Evolutionary conservation across 1,284 basidiomycete species (phyloP).

Genomic region (Melampsora americana): DNA sequence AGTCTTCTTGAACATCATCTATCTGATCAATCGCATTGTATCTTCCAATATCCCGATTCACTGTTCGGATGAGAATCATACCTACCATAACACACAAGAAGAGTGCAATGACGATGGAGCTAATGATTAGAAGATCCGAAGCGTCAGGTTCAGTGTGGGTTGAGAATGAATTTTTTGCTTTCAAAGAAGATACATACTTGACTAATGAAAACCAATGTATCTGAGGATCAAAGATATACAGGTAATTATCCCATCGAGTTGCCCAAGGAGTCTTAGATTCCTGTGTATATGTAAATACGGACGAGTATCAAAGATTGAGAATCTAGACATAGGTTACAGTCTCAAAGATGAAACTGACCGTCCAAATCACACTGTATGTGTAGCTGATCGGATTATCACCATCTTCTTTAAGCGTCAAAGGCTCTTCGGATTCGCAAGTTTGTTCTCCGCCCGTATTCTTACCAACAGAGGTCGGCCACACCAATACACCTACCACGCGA

Average conservation of each 20-base stretch:
- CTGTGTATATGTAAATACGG: slow-evolving; percentile 55
- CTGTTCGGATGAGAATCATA: slow-evolving; percentile 80
- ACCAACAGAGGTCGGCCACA: slow-evolving; percentile 75
- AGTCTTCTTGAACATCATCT: slow-evolving; percentile 95
- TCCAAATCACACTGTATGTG: slow-evolving; percentile 85
- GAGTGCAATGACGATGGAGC: slow-evolving; percentile 77
- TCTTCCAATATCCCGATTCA: slow-evolving; percentile 86
- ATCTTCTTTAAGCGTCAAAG: slow-evolving; percentile 66
- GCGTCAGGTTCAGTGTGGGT: neutral
- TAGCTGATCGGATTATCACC: slow-evolving; percentile 71
- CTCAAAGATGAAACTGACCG: slow-evolving; percentile 59
- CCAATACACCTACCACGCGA: slow-evolving; percentile 84
- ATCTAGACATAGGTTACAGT: neutral
- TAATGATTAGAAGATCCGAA: slow-evolving; percentile 32
- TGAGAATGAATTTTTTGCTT: neutral
- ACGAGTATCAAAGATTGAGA: neutral
- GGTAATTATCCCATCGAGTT: slow-evolving; percentile 92
- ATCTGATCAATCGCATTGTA: slow-evolving; percentile 92
- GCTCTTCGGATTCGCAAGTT: slow-evolving; percentile 49
- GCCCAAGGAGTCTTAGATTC: slow-evolving; percentile 72
- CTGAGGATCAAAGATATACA: slow-evolving; percentile 68
- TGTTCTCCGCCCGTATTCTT: slow-evolving; percentile 41
- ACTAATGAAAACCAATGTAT: slow-evolving; percentile 87
- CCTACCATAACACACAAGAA: slow-evolving; percentile 79
- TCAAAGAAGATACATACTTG: slow-evolving; percentile 58